Evolutionary conservation across 1,284 basidiomycete genomes (phyloP), one percentile per base, ranked within the genome.

Genomic region (Ustilago tritici): DNA sequence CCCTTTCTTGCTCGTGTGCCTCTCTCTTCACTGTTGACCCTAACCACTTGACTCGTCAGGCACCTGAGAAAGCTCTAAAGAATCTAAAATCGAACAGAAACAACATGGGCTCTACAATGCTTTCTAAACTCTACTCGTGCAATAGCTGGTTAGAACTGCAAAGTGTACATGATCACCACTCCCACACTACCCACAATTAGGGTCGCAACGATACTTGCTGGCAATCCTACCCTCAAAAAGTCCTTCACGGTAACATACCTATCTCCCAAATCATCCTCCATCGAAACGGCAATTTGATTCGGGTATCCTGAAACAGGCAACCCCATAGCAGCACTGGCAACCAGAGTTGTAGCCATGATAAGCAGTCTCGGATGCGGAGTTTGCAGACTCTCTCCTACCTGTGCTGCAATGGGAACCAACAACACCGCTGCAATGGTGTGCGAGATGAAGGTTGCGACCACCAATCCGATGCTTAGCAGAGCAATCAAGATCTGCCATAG

Each of bases 291-390:
- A 38, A 85, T 86, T 58, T 81, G 83, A 67, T 98, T 98, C 0
- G 95, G 96, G 89, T 99, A 98, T 7, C 96, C 96, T 69, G 93
- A 95, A 40, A 98, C 95, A 4, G 95, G 95, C 89, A 99, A 92
- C 7, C 95, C 97, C 96, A 99, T 99, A 1, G 96, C 97, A 3
- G 94, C 90, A 35, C 94, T 95, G 82, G 95, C 98, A 65, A 97
- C 93, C 72, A 99, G 88, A 2, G 91, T 94, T 10, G 95, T 98
- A 55, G 88, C 86, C 86, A 86, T 85, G 69, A 85, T 85, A 14
- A 86, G 65, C 56, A 85, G 62, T 6, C 82, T 63, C 10, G 84
- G 84, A 50, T 85, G 84, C 8, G 84, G 83, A 19, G 68, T 60
- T n/a, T 70, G 63, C 62, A 98, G 88, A 53, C 90, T 92, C 35